Evolutionary conservation across 73 alveolate species (phyloP), one percentile per base, ranked within the genome.

Genomic region (Paraurostyla sp.): DNA sequence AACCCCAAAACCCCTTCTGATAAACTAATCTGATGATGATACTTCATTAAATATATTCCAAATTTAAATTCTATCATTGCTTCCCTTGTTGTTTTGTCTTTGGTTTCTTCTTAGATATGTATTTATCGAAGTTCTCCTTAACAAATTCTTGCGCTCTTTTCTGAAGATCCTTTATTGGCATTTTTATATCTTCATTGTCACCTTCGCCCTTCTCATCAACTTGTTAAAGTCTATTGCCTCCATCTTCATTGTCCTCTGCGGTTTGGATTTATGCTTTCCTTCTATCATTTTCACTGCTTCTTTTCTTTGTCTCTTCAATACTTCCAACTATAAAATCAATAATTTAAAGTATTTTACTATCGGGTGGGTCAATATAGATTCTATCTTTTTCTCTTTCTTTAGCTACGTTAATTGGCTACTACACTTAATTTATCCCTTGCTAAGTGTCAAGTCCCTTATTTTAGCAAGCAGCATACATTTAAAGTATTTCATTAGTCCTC

Each of bases 401-500:
- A 7, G 84, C 78, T 7, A 60, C 22, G 59, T 49, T 50, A 16
- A 27, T 0, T 38, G 54, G 71, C n/a, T 33, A 43, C 30, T 32
- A 51, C 30, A 49, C 76, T 51, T 43, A 27, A 23, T 32, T 49
- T 23, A 56, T 32, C 29, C 41, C 51, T 51, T 50, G 51, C 40
- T 50, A 23, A 7, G 88, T 52, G 27, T 69, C 84, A 9, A 69
- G 16, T 4, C 84, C 84, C 40, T 69, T 69, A 18, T 23, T 41
- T 69, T 65, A 46, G 71, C 89, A 85, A 11, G 80, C 89, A 25
- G 80, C 68, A 48, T 88, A 90, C 93, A 87, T 85, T 52, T 86
- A 76, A 0, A 90, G 71, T n/a, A 90, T 88, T 50, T 93, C 88
- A 90, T 93, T 93, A 1, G 93, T 91, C 50, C 93, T 89, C 73